Evolutionary conservation across 2,329 filamentous ascomycete species (phyloP), one percentile per base, ranked within the genome.

Genomic region (Colletotrichum magnum): DNA sequence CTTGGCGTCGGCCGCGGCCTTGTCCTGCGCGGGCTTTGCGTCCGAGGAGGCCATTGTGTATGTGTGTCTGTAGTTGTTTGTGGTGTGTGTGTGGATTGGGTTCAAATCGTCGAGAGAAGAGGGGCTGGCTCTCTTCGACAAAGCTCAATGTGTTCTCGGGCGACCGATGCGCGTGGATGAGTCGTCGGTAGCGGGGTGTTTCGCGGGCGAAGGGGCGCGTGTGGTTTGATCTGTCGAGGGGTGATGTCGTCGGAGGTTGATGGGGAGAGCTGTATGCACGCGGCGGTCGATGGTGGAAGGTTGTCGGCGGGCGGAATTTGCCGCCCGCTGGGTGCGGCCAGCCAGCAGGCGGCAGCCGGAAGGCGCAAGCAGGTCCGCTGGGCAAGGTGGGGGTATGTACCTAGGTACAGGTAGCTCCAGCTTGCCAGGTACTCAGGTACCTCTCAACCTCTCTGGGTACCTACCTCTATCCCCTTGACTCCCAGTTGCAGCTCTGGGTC

Each of bases 1-100:
- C 76, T 81, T 80, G 48, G 74, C 68, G 77, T 85, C 79, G 71
- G 82, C 76, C 6, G 64, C 52, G 36, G 43, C 82, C 59, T 70
- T 72, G 61, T 76, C 73, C 71, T 77, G 74, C 63, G 74, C 74
- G 58, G 75, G 71, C 73, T 78, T 80, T 68, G 72, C 47, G 68
- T 77, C 74, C 57, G 76, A 69, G 62, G 74, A 75, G 32, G 76
- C 73, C 75, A 76, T 76, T 52, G 51, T 71, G 64, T 43, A 16
- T 67, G 41, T 65, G 13, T 48, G 15, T 58, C 32, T 58, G 58
- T 56, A 21, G 15, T 6, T 48, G 61, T 57, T 28, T 24, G 41
- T 16, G 32, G 41, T 12, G 18, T 24, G 43, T 69, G 24, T 16
- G 45, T 24, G 6, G 6, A 7, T n/a, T 21, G 15, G 15, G 6